Evolutionary conservation across 441 rosid species (phyloP), one percentile per base, ranked within the genome.

Genomic region (Erysimum pusillum): DNA sequence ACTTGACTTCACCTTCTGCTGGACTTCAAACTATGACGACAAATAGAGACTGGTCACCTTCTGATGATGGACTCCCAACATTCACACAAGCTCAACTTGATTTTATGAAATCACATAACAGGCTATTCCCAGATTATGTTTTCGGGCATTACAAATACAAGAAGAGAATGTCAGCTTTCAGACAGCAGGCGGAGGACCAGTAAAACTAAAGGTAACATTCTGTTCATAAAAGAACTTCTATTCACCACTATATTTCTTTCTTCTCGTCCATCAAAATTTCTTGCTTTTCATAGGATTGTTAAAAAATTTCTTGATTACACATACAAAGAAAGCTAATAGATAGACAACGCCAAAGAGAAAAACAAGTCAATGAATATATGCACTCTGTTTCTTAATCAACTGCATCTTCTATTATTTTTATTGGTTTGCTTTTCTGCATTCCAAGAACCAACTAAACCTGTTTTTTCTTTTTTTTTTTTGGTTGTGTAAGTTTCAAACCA

Each of bases 31-130:
- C 76, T 3, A 8, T 58, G 49, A 49, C 3, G 48, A 48, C 28
- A 65, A 32, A 71, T 4, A 32, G 17, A 65, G 76, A 71, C 2
- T 77, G 80, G 81, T 71, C 73, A 41, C 81, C 81, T 58, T 71
- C 68, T 71, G 68, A 71, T 57, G 81, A 77, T 66, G 63, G 73
- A 49, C 63, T 65, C 42, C 71, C 51, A 71, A 32, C 51, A 49
- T 42, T 59, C 34, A 65, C 77, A 11, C 39, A 49, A 31, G 51
- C 38, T 18, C 74, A 66, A 72, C 5, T 32, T 41, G 73, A 59
- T 15, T 41, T 66, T 15, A 42, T 42, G 74, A 28, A 32, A 14
- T 13, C 77, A 59, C 56, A 60, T 1, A 35, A 13, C 63, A 72
- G 77, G n/a, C 15, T 77, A 46, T 46, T 72, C 13, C 74, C 74